phyloP scores from a whole-genome alignment of 495 filamentous ascomycete genomes.

The Podospora pseudopauciseta region DNA sequence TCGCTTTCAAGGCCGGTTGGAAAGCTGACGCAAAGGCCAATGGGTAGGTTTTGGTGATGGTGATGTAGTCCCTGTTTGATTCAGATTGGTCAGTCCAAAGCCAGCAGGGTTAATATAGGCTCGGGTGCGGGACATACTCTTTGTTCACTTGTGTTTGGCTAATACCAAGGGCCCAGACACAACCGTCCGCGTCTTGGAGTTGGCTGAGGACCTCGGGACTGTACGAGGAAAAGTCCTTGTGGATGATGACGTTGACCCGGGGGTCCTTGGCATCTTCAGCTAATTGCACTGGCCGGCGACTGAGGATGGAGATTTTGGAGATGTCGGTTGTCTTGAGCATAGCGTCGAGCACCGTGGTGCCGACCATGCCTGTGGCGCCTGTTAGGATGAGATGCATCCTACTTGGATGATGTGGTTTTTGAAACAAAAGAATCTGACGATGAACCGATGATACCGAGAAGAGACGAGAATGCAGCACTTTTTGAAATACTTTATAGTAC shows the following conservation, averaged over 20 bases:
- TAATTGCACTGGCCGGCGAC: constrained; percentile 60
- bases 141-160: constrained; percentile 55
- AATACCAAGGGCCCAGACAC: constrained; percentile 69
- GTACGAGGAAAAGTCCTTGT: constrained; percentile 62
- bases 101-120: background rate
- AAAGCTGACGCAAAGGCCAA: constrained; percentile 59
- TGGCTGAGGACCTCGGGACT: constrained; percentile 51
- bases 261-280: constrained; percentile 55
- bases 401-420: background rate
- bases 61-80: constrained; percentile 55
- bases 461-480: background rate
- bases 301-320: constrained; percentile 63
- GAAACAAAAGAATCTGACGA: background rate
- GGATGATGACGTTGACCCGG: constrained; percentile 59
- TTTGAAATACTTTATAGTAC: background rate
- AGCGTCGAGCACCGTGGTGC: constrained; percentile 58
- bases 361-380: constrained; percentile 70
- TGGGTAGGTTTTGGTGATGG: constrained; percentile 63
- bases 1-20: constrained; percentile 15
- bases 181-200: constrained; percentile 60
- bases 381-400: constrained; percentile 71
- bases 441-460: background rate
- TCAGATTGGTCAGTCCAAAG: background rate
- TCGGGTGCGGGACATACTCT: constrained; percentile 44
- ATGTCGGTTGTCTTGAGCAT: constrained; percentile 57